Evolutionary conservation across 164 flowering plant genomes (phyloP).

Genomic region (Nymphaea colorata): DNA sequence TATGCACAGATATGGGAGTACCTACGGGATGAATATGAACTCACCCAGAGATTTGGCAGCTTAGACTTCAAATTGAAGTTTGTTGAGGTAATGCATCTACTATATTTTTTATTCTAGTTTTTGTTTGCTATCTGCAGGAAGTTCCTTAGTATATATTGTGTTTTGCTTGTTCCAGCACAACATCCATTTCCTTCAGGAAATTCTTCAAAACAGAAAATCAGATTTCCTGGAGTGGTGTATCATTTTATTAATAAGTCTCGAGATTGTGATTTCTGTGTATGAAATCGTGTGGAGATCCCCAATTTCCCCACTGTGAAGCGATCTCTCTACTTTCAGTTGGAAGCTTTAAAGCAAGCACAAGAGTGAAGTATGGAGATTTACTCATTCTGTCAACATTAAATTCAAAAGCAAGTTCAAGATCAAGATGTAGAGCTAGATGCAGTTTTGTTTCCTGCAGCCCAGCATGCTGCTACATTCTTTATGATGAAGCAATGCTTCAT

Average conservation of each 20-base stretch:
- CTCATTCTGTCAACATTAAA: neutral
- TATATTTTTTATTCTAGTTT: neutral
- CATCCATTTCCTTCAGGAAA: conserved; percentile 87
- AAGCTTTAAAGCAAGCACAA: neutral
- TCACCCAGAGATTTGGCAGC: conserved; percentile 79
- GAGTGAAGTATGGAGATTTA: neutral
- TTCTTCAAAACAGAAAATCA: conserved; percentile 63
- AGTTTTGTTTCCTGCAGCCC: neutral
- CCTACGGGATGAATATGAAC: conserved; percentile 85
- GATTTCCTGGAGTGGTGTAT: conserved; percentile 82
- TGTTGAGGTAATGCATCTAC: conserved; percentile 50
- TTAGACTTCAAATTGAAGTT: conserved; percentile 77
- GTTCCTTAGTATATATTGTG: neutral
- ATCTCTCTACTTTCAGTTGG: neutral
- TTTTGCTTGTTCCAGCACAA: conserved; percentile 53
- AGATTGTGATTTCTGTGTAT: conserved; percentile 46
- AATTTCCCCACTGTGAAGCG: conserved; percentile 10
- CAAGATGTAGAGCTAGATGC: neutral
- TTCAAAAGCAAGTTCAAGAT: neutral
- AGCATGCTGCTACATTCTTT: neutral
- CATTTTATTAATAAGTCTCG: conserved; percentile 44
- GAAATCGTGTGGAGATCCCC: conserved; percentile 50
- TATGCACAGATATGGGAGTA: conserved; percentile 81
- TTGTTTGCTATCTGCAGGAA: neutral
- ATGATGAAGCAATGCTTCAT: too few species aligned